phyloP scores from a whole-genome alignment of 23 red algal species.

The Gracilaria domingensis region DNA sequence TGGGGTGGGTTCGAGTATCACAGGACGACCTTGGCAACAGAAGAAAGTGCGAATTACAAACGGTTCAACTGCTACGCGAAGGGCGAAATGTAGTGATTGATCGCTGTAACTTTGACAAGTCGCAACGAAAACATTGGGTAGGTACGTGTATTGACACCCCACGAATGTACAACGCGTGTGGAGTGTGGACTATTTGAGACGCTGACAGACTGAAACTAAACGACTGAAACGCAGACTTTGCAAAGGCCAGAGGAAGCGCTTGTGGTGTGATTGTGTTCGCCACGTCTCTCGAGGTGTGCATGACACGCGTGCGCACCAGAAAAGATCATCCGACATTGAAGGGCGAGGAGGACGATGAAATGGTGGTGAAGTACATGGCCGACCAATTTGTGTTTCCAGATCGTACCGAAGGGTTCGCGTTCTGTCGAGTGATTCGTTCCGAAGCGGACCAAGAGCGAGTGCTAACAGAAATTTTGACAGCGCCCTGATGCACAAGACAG shows the following conservation, averaged over 20 bases:
- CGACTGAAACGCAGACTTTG: conserved; percentile 27
- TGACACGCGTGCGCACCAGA: conserved; percentile 30
- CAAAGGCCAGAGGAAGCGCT: conserved; percentile 27
- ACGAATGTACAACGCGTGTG: not conserved
- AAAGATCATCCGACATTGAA: conserved; percentile 29
- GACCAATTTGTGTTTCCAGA: conserved; percentile 41
- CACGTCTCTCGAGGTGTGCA: conserved; percentile 20
- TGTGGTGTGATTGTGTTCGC: conserved; percentile 55
- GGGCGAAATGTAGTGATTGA: conserved; percentile 51
- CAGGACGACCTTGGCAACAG: conserved; percentile 59
- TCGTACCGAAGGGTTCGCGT: conserved; percentile 41
- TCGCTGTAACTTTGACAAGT: conserved; percentile 63
- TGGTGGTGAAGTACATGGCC: conserved; percentile 12
- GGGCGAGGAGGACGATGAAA: not conserved
- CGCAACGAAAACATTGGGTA: conserved; percentile 65
- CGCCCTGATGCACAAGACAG: not conserved
- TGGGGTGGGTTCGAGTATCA: conserved; percentile 10
- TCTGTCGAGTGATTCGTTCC: conserved; percentile 44
- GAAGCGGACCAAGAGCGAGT: conserved; percentile 29
- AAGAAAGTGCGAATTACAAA: not conserved
- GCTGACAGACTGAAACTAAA: not conserved
- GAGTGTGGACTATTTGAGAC: no score
- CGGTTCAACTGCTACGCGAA: not conserved
- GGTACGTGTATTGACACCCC: not conserved
- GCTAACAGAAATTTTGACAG: not conserved